phyloP scores from a whole-genome alignment of 2,329 filamentous ascomycete genomes.

The Botrytis galanthina region DNA sequence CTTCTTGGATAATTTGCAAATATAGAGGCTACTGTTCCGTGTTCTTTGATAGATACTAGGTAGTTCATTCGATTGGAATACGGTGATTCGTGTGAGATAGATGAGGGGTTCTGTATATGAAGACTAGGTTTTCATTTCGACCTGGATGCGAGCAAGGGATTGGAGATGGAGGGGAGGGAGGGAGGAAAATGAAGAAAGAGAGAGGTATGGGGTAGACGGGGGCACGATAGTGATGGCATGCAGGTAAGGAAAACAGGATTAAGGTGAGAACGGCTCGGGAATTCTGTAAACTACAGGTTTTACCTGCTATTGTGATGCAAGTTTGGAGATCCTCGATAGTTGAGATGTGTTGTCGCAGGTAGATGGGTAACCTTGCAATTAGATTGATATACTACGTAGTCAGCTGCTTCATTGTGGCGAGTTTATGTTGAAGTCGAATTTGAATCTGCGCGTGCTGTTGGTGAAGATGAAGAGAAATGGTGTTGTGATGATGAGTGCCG shows the following conservation, averaged over 20 bases:
- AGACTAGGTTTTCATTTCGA: background rate
- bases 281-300: accelerated
- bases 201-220: background rate
- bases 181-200: background rate
- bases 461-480: background rate
- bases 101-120: background rate
- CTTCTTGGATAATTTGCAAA: background rate
- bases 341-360: background rate
- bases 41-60: background rate
- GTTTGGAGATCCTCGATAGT: background rate
- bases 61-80: accelerated
- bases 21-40: background rate
- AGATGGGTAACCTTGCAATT: too few species aligned
- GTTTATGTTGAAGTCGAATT: background rate
- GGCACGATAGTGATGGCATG: background rate
- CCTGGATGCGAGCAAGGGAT: accelerated
- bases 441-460: background rate
- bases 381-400: background rate
- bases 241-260: background rate
- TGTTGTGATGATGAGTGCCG: accelerated
- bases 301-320: background rate
- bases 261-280: background rate
- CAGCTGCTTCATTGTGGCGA: accelerated
- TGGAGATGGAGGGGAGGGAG: background rate
- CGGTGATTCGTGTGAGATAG: background rate